Base-by-base conservation (phyloP, 257 asterid species). In the Solanum tarijense region DNA sequence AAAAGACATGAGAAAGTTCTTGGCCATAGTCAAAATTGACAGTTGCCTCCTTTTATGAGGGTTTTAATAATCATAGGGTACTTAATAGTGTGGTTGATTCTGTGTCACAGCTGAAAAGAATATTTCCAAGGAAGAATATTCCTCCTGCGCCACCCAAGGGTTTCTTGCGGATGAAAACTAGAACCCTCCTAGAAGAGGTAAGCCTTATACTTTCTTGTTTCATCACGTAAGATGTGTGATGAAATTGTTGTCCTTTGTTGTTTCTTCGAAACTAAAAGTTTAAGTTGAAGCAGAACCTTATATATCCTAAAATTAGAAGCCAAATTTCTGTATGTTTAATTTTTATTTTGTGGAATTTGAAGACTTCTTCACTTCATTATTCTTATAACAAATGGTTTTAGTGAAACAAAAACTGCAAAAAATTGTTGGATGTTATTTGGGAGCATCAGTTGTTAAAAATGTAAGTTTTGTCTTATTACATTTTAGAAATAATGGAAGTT, bases 71-170 rank as follows among this genome's bases (percentile, higher is more conserved):
- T 38, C 78, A 31, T 41, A 60, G 21, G 55, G 87, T 79, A 78
- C 75, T 58, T 89, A 35, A 58, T 86, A 41, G 87, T 86, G 87
- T 83, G 84, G 75, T 76, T 31, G 71, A 87, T 88, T 91, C 84
- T 86, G 36, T 90, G 68, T 87, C 91, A 83, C 98, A 97, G 99
- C 94, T 96, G 72, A 96, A 95, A 91, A 92, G 94, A 90, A 87
- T 92, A 35, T 95, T 94, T 87, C 98, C 98, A 21, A 92, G 88
- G 89, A 97, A 95, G 90, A 92, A 48, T 87, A 88, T 95, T 87
- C 97, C 99, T 87, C 93, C 98, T 84, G 88, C 98, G 88, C 99
- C 99, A 52, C 96, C 99, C 20, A 97, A 95, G 91, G 99, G 99
- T 65, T 93, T 97, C 60, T 72, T 95, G 89, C 94, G 92, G 79